Percentiles rank a stretch among this genome's conserved stretches.
These are phyloP conservation scores for Xylaria hypoxylon DNA, from an alignment of 2,329 filamentous ascomycete genomes.

Conservation along the genomic window DNA sequence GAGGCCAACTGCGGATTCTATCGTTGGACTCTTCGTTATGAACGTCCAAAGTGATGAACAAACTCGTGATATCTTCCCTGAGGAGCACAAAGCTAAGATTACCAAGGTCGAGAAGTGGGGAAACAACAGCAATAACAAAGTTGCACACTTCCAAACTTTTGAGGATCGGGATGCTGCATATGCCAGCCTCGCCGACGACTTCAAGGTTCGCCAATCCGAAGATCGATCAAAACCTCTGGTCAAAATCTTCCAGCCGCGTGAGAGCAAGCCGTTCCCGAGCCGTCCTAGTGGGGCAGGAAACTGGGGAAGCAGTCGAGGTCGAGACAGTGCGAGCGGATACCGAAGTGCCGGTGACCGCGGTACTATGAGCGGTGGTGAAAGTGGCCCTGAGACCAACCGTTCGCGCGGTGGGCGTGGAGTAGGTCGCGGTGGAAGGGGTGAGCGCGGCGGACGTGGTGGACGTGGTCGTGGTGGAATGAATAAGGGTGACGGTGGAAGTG, in stretches of 20 bases:
- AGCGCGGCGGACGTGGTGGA: constrained; percentile 67
- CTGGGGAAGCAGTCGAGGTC: constrained; percentile 74
- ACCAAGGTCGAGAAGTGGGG: constrained; percentile 82
- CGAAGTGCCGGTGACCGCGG: constrained; percentile 83
- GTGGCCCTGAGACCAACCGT: constrained; percentile 70
- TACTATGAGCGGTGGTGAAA: constrained; percentile 73
- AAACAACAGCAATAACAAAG: constrained; percentile 75
- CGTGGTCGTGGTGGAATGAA: constrained; percentile 54
- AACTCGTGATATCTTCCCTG: constrained; percentile 81
- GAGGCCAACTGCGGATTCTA: constrained; percentile 72
- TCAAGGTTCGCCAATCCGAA: constrained; percentile 77
- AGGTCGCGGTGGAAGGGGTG: constrained; percentile 69
- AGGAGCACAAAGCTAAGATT: constrained; percentile 87
- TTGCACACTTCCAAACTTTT: constrained; percentile 83
- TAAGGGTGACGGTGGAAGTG: constrained; percentile 69
- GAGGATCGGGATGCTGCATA: constrained; percentile 87
- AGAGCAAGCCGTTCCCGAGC: constrained; percentile 64
- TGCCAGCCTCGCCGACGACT: constrained; percentile 77
- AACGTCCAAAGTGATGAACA: constrained; percentile 87
- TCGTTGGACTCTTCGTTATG: constrained; percentile 89
- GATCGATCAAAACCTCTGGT: constrained; percentile 84
- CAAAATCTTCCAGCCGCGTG: constrained; percentile 82
- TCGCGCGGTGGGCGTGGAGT: constrained; percentile 66
- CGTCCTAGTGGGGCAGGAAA: constrained; percentile 73
- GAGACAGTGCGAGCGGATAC: constrained; percentile 78